Base-by-base conservation (phyloP, 805 yeast genomes). In the Lipomyces yamadae region DNA sequence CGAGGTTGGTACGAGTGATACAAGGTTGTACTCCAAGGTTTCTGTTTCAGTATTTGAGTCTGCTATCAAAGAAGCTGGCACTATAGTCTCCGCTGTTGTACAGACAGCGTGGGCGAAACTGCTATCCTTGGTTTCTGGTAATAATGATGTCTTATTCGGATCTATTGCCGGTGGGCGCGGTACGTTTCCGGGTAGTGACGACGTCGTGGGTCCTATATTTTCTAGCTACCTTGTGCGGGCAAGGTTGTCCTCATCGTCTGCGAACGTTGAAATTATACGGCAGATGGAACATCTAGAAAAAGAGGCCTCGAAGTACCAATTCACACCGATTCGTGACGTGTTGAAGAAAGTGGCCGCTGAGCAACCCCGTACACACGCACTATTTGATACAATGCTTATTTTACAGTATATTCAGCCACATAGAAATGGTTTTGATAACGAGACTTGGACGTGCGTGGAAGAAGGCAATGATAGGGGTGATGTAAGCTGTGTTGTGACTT, bases 71-170 rank as follows among this genome's bases (percentile, higher is more conserved):
- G 29, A 30, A 4, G 33, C 15, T 6, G 62, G 42, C 7, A 35
- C 33, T 8, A 42, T 68, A 2, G 32, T 65, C 5, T 63, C 53
- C 24, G 33, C 65, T 5, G 45, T 72, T 2, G 59, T 63, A 10
- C 61, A 70, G n/a, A 15, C 55, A 30, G 66, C 74, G 7, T 73
- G 75, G 75, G 68, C 69, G 11, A 42, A 45, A 15, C 29, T 67
- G 5, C 59, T 73, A 10, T 35, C 68, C 7, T 30, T 61, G 4
- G 13, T 66, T 1, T 35, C 52, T 32, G 71, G 69, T 6, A 29
- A 56, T 10, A 37, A 6, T 10, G 75, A 73, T 54, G 66, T 73
- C 11, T 66, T 59, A n/a, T 65, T 73, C 58, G 75, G 75, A 2
- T 60, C 61, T n/a, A 65, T 72, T 29, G 59, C 67, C 3, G 63